A percentile compares a stretch with the other conserved stretches of the same genome.
Conservation (phyloP, 2,329 filamentous ascomycete species). For the Macrophomina tecta region DNA sequence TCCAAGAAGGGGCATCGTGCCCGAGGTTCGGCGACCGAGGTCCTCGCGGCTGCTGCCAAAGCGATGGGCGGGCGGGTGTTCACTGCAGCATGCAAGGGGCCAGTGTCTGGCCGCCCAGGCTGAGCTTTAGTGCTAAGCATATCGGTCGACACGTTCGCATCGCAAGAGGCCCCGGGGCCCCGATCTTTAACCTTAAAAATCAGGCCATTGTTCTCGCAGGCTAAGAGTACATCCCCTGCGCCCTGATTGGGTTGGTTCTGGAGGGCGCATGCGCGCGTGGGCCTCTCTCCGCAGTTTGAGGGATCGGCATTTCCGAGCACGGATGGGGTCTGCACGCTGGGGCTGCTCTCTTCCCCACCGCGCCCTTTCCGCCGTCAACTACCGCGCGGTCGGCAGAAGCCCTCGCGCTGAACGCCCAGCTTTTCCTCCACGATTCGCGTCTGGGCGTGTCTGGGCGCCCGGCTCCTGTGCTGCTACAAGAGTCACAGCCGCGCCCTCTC, state of each 20-base stretch:
- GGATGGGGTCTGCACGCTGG: not conserved
- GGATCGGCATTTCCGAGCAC: constrained; percentile 19
- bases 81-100: too few species aligned
- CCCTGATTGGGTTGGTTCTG: not conserved
- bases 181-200: not conserved
- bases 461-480: not conserved
- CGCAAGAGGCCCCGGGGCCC: not conserved
- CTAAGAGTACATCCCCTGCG: not conserved
- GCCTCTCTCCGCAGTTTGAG: not conserved
- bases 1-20: not conserved
- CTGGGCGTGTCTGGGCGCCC: constrained; percentile 1
- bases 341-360: not conserved
- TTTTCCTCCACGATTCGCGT: constrained; percentile 2
- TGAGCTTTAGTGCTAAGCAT: not conserved
- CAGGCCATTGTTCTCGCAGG: not conserved
- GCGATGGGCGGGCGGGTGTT: not conserved
- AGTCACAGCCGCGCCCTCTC: not conserved
- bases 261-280: not conserved
- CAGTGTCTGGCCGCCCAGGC: too few species aligned
- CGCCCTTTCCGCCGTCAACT: not conserved
- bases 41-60: not conserved
- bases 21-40: not conserved
- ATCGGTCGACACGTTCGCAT: not conserved
- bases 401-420: not conserved
- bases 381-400: constrained; percentile 14